Percentiles rank a stretch among this genome's conserved stretches.
These are phyloP conservation scores for Cladosporium sp. DNA, from an alignment of 2,329 filamentous ascomycete species.

Conservation along the genomic window DNA sequence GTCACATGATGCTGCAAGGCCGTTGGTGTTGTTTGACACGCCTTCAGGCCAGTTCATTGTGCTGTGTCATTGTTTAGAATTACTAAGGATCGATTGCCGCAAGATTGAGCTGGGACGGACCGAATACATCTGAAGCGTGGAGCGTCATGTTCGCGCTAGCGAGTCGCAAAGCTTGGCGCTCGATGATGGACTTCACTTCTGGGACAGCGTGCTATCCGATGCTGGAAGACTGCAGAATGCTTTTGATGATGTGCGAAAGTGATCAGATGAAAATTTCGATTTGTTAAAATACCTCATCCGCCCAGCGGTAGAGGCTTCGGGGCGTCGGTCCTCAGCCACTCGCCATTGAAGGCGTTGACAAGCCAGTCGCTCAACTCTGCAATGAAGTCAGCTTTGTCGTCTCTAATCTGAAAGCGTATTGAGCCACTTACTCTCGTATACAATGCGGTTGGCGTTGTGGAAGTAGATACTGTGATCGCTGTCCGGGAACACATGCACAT, in stretches of 20 bases:
- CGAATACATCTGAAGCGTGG: not conserved
- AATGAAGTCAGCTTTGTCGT: slow-evolving; percentile 13
- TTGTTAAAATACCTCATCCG: not conserved
- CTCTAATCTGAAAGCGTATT: not conserved
- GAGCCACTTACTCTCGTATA: slow-evolving; percentile 75
- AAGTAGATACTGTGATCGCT: slow-evolving; percentile 94
- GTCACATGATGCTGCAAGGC: not conserved
- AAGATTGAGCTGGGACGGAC: not conserved
- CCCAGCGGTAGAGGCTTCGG: slow-evolving; percentile 39
- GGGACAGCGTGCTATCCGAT: too few species aligned
- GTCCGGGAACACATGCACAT: slow-evolving; percentile 93
- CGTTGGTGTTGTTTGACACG: too few species aligned
- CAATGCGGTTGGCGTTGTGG: slow-evolving; percentile 83
- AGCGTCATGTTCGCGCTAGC: not conserved
- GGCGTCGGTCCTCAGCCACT: slow-evolving; percentile 64
- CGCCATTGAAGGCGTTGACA: slow-evolving; percentile 94
- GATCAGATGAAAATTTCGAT: not conserved
- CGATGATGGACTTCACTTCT: too few species aligned
- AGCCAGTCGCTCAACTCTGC: slow-evolving; percentile 81
- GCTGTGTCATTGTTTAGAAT: not conserved
- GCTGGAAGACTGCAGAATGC: too few species aligned
- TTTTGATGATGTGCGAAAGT: too few species aligned
- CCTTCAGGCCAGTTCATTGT: not conserved
- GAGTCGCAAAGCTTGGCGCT: not conserved
- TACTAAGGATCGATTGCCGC: not conserved